Evolutionary conservation across 129 eudicot genomes (phyloP).

Genomic region (Sambucus nigra): DNA sequence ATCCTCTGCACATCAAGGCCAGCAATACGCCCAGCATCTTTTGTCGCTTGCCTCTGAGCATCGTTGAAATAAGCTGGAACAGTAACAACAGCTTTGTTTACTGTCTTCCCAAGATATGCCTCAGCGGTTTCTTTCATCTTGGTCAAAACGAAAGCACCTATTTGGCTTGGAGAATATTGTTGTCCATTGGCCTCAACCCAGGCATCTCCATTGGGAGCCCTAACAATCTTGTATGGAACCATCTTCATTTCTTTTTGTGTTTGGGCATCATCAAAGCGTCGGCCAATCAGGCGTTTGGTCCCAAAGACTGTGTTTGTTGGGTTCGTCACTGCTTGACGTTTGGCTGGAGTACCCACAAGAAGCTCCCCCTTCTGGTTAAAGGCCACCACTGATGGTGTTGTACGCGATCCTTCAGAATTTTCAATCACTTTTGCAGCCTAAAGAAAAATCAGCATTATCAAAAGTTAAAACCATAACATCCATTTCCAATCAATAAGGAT

Average conservation of each 20-base stretch:
- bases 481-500: not conserved
- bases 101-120: slow-evolving; percentile 76
- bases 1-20: slow-evolving; percentile 94
- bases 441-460: not conserved
- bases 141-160: slow-evolving; percentile 85
- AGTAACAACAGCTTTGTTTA: slow-evolving; percentile 75
- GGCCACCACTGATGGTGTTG: slow-evolving; percentile 95
- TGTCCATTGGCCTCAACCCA: slow-evolving; percentile 98
- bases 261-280: slow-evolving; percentile 75
- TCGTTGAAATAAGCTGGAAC: slow-evolving; percentile 96
- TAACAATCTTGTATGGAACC: slow-evolving; percentile 88
- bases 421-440: slow-evolving; percentile 86
- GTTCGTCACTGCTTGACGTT: slow-evolving; percentile 95
- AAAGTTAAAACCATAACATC: not conserved
- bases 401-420: slow-evolving; percentile 88
- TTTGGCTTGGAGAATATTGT: slow-evolving; percentile 87
- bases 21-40: slow-evolving; percentile 92
- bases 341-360: slow-evolving; percentile 90
- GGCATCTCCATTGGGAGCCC: slow-evolving; percentile 90
- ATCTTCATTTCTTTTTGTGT: slow-evolving; percentile 88
- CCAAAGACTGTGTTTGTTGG: slow-evolving; percentile 83
- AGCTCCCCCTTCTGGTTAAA: slow-evolving; percentile 81
- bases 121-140: slow-evolving; percentile 99
- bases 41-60: slow-evolving; percentile 96
- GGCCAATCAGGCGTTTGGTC: slow-evolving; percentile 83